A percentile compares a stretch with the other conserved stretches of the same genome.
These are phyloP conservation scores for Gaultheria prostrata DNA, from an alignment of 148 eudicot genomes.

Conservation along the genomic window DNA sequence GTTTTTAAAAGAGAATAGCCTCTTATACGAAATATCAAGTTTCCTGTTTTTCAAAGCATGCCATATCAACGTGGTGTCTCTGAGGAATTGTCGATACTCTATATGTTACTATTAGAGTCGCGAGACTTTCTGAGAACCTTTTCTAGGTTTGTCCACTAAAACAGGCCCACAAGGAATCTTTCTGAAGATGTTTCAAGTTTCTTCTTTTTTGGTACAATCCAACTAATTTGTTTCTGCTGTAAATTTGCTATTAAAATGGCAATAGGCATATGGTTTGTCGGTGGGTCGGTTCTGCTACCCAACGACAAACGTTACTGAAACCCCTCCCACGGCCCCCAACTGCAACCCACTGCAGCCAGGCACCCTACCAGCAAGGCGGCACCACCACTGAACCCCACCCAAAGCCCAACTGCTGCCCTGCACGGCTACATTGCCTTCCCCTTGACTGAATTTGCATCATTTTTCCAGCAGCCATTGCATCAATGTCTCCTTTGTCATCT, in stretches of 20 bases:
- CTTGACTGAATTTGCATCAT: not conserved
- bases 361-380: too few species aligned
- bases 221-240: not conserved
- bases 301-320: not conserved
- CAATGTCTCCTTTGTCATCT: not conserved
- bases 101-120: not conserved
- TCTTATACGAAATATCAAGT: not conserved
- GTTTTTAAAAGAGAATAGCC: not conserved
- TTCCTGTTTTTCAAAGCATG: conserved; percentile 2
- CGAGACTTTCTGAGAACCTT: not conserved
- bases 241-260: not conserved
- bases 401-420: not conserved
- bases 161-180: not conserved
- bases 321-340: not conserved
- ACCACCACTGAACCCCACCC: not conserved
- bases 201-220: not conserved
- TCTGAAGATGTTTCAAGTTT: not conserved
- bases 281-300: too few species aligned
- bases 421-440: not conserved
- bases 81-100: not conserved
- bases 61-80: not conserved
- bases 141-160: not conserved
- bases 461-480: not conserved
- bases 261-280: not conserved
- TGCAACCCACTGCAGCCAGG: not conserved